Percentiles rank a stretch among this genome's conserved stretches.
Evolutionary conservation across 2,329 filamentous ascomycete species (phyloP).

Genomic region (Trichoderma arundinaceum): DNA sequence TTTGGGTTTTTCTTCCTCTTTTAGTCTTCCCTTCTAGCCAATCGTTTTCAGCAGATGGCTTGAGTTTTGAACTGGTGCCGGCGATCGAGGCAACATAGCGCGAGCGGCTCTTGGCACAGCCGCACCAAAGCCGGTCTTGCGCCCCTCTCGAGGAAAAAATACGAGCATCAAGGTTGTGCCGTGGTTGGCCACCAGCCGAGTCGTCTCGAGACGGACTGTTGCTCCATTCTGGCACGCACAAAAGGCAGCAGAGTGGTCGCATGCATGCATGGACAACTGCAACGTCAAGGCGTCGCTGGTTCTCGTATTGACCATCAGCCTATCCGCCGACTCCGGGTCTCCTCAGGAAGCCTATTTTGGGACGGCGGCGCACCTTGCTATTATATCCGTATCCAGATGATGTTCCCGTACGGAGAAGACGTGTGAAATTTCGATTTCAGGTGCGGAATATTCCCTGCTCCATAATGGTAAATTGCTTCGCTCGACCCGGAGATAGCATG

Average conservation of each 20-base stretch:
- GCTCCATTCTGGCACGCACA: constrained; percentile 1
- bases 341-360: neutral
- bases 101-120: constrained; percentile 19
- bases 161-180: constrained; percentile 24
- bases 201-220: neutral
- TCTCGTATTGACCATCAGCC: constrained; percentile 18
- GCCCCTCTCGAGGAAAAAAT: constrained; percentile 21
- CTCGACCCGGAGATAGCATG: constrained; percentile 7
- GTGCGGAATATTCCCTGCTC: constrained; percentile 26
- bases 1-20: neutral
- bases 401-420: neutral
- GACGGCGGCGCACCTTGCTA: neutral
- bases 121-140: neutral
- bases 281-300: constrained; percentile 19
- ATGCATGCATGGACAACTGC: constrained; percentile 5
- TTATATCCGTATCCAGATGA: constrained; percentile 8
- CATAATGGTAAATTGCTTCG: constrained; percentile 26
- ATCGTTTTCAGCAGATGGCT: neutral
- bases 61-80: neutral
- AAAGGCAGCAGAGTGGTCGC: neutral
- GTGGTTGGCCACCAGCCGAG: constrained; percentile 10
- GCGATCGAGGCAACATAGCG: constrained; percentile 12
- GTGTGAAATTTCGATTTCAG: constrained; percentile 13
- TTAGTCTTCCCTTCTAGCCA: neutral
- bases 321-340: constrained; percentile 14